Evolutionary conservation across 2,329 filamentous ascomycete species (phyloP), one percentile per base, ranked within the genome.

Genomic region (Phaeophleospora eucalypticola): DNA sequence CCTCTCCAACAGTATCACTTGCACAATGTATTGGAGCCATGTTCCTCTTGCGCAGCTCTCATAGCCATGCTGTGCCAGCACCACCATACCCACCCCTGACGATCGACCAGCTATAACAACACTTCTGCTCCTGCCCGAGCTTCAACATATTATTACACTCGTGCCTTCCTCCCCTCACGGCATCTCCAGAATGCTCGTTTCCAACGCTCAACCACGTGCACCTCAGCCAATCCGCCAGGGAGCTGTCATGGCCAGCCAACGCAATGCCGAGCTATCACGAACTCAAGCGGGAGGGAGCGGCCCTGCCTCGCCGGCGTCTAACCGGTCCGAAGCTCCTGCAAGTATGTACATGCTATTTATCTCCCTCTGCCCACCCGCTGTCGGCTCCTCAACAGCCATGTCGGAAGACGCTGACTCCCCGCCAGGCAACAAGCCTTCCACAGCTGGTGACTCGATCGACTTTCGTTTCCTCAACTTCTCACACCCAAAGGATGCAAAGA

Each of bases 391-490:
- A 47, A 43, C 51, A 36, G 46, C 43, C 48, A 47, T 49, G 36
- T 15, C 43, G 43, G 20, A 52, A 35, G 39, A 41, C 14, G 27
- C 51, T 57, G 35, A 54, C 34, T 6, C 32, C 34, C 27, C 34
- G 15, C 29, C 41, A 63, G 62, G 52, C 46, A 63, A 56, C 46
- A 45, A 56, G 40, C 43, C 53, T 45, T 46, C 42, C n/a, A 29
- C 24, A 6, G 21, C 46, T 14, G 45, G 38, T 9, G 53, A 55
- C 16, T 47, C 43, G 24, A 63, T 64, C 38, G 61, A 64, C 52
- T 65, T 63, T 49, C 62, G 63, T 34, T 65, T 65, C 40, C 52
- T 65, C 19, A 65, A 65, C 52, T 65, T 65, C 55, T 61, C 53
- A 21, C 62, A 67, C 44, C 65, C 65, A 3, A 59, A 58, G 34